Percentiles rank a stretch among this genome's conserved stretches.
Evolutionary conservation across 768 basidiomycete genomes (phyloP).

Genomic region (Paxillus ammoniavirescens): DNA sequence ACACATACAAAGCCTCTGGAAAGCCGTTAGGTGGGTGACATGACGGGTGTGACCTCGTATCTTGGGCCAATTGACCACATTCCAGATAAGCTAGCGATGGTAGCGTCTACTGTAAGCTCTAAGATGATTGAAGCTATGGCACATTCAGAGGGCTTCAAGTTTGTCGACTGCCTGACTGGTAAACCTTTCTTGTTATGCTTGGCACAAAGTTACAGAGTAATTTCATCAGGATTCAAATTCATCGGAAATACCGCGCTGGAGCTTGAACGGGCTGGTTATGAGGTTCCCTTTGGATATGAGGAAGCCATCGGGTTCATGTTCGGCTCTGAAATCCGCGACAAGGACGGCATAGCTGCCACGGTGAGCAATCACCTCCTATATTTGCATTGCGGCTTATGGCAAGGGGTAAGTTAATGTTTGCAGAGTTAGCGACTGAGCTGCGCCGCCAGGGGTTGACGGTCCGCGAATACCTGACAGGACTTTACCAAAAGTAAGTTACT

Average conservation of each 20-base stretch:
- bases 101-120: constrained; percentile 87
- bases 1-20: constrained; percentile 44
- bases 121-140: constrained; percentile 88
- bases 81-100: constrained; percentile 70
- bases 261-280: constrained; percentile 63
- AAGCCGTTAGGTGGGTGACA: constrained; percentile 39
- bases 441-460: constrained; percentile 52
- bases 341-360: constrained; percentile 83
- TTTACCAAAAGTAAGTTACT: constrained; percentile 54
- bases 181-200: not conserved
- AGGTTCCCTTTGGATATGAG: constrained; percentile 83
- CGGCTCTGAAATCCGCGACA: constrained; percentile 75
- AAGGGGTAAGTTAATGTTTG: constrained; percentile 56
- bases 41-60: constrained; percentile 39
- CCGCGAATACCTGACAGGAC: constrained; percentile 53
- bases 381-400: not conserved
- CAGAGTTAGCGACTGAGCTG: constrained; percentile 59
- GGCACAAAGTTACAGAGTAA: not conserved
- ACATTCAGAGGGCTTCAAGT: constrained; percentile 71
- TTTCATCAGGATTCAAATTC: constrained; percentile 75
- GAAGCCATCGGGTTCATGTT: constrained; percentile 95
- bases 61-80: constrained; percentile 35
- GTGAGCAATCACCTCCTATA: constrained; percentile 35
- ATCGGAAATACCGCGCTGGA: constrained; percentile 81
- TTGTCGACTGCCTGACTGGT: constrained; percentile 86